A percentile compares a stretch with the other conserved stretches of the same genome.
Conservation (phyloP, 192 early-diverging fungal genomes). For the Jimgerdemannia lactiflua region DNA sequence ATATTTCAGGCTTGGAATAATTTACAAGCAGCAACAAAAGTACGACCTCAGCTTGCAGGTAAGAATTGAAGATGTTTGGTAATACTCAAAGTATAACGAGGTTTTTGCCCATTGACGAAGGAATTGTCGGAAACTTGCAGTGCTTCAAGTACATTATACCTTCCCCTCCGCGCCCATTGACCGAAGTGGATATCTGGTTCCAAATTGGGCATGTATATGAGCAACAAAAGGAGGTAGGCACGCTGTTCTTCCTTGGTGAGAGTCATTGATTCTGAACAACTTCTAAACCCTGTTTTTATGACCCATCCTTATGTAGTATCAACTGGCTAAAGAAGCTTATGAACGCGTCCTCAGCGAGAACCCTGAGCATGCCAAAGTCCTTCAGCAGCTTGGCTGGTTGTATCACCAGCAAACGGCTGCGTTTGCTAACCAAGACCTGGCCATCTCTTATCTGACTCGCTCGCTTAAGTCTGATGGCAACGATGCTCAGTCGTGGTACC, state of each 20-base stretch:
- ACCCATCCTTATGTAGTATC: conserved; percentile 35
- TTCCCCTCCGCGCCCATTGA: conserved; percentile 90
- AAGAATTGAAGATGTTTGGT: conserved; percentile 2
- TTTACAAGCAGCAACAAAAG: conserved; percentile 93
- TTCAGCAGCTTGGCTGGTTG: conserved; percentile 97
- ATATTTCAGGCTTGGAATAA: conserved; percentile 97
- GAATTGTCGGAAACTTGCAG: conserved; percentile 27
- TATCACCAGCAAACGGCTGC: conserved; percentile 84
- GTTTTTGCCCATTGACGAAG: neutral
- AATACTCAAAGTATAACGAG: conserved; percentile 12
- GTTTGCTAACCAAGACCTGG: conserved; percentile 83
- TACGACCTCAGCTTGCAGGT: conserved; percentile 72
- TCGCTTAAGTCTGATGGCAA: conserved; percentile 80
- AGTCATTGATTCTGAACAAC: neutral
- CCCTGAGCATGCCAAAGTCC: conserved; percentile 92
- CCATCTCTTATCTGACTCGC: conserved; percentile 77
- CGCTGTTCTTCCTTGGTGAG: neutral
- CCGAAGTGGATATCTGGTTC: conserved; percentile 97
- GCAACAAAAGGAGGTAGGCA: conserved; percentile 81
- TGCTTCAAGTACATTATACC: conserved; percentile 90
- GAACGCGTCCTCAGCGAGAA: conserved; percentile 88
- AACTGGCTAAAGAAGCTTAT: conserved; percentile 83
- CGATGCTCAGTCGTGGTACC: conserved; percentile 94
- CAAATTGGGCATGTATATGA: conserved; percentile 98
- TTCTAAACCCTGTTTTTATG: neutral